These are phyloP conservation scores for Paraphoma chrysanthemicola DNA, from an alignment of 2,329 filamentous ascomycete genomes.

Conservation along the genomic window DNA sequence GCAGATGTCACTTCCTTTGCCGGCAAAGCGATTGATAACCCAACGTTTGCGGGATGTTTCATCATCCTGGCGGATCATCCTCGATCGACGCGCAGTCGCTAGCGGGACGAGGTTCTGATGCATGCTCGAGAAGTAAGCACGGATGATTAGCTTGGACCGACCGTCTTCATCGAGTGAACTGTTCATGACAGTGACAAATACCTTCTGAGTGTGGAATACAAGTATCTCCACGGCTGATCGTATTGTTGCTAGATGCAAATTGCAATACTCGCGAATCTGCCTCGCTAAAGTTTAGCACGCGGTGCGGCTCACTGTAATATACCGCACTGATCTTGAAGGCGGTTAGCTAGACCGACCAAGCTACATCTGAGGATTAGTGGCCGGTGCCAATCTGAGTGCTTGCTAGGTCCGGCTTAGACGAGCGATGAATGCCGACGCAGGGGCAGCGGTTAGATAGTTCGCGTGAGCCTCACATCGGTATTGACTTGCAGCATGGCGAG, in stretches of 20 bases:
- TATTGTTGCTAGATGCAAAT: neutral
- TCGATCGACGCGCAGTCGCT: neutral
- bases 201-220: neutral
- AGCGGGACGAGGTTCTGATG: neutral
- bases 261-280: neutral
- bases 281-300: neutral
- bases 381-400: slow-evolving; percentile 1
- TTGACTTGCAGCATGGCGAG: slow-evolving; percentile 3
- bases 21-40: neutral
- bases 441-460: neutral
- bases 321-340: neutral
- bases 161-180: neutral
- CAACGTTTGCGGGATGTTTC: neutral
- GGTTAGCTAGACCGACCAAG: neutral
- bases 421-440: slow-evolving; percentile 8
- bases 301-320: neutral
- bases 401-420: neutral
- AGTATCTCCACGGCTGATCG: no score
- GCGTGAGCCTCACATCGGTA: slow-evolving; percentile 10
- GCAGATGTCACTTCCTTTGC: neutral
- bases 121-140: neutral
- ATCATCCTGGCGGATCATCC: neutral
- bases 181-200: neutral
- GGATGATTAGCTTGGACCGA: neutral
- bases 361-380: neutral